Percentiles rank a stretch among this genome's conserved stretches.
Evolutionary conservation across 345 rosid genomes (phyloP).

Genomic region (Cardamine chenopodiifolia): DNA sequence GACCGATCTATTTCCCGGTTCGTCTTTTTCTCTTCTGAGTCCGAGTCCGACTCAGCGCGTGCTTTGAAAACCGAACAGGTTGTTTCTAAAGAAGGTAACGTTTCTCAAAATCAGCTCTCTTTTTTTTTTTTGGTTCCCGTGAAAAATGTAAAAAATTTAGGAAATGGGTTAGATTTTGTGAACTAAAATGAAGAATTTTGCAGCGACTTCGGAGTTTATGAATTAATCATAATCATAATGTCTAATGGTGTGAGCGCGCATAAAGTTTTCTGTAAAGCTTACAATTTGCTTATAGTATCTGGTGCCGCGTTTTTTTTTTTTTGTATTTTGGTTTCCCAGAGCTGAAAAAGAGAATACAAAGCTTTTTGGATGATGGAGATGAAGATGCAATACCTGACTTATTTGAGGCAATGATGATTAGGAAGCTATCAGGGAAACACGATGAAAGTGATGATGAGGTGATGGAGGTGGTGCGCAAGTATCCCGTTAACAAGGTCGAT

Average conservation of each 20-base stretch:
- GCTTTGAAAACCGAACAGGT: constrained; percentile 28
- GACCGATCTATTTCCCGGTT: constrained; percentile 14
- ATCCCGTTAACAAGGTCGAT: constrained; percentile 19
- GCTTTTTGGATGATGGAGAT: constrained; percentile 53
- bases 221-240: not conserved
- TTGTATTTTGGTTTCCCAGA: constrained; percentile 43
- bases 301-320: not conserved
- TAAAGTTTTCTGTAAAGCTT: not conserved
- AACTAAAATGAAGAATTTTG: not conserved
- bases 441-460: constrained; percentile 61
- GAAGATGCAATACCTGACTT: constrained; percentile 59
- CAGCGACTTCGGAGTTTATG: not conserved
- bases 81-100: constrained; percentile 50
- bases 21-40: constrained; percentile 48
- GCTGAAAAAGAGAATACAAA: constrained; percentile 56
- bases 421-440: constrained; percentile 67
- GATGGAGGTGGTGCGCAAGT: constrained; percentile 47
- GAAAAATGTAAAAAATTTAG: not conserved
- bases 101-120: not conserved
- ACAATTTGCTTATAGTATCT: not conserved
- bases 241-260: too few relatives aligned
- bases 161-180: not conserved
- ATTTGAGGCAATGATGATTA: constrained; percentile 60
- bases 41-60: constrained; percentile 25
- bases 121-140: not conserved